Evolutionary conservation across 345 rosid species (phyloP).

Genomic region (Arabis hirsuta): DNA sequence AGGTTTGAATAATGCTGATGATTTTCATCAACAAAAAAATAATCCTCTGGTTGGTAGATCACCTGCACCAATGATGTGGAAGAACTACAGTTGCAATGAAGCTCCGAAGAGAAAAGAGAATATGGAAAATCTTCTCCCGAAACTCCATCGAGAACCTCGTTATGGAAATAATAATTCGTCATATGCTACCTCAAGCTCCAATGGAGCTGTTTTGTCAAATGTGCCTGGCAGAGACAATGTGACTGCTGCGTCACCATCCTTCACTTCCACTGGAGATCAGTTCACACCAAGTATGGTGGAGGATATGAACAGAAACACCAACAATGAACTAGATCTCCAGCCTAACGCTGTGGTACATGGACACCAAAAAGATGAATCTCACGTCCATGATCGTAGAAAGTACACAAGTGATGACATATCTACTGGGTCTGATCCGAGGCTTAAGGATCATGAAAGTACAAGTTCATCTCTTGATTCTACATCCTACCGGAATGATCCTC

Average conservation of each 20-base stretch:
- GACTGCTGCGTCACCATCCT: slow-evolving; percentile 46
- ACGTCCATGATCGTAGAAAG: slow-evolving; percentile 55
- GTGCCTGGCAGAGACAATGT: slow-evolving; percentile 49
- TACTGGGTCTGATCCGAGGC: slow-evolving; percentile 54
- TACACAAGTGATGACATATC: slow-evolving; percentile 57
- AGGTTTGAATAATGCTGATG: slow-evolving; percentile 59
- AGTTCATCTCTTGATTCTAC: slow-evolving; percentile 65
- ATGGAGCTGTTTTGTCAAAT: slow-evolving; percentile 48
- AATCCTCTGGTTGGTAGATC: slow-evolving; percentile 63
- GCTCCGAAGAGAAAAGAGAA: slow-evolving; percentile 79
- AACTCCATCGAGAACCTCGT: slow-evolving; percentile 72
- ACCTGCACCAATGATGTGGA: slow-evolving; percentile 84
- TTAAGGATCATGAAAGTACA: slow-evolving; percentile 70
- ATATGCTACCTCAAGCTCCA: slow-evolving; percentile 55
- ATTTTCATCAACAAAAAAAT: slow-evolving; percentile 61
- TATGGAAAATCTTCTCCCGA: slow-evolving; percentile 70
- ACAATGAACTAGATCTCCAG: slow-evolving; percentile 47
- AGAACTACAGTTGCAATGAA: slow-evolving; percentile 82
- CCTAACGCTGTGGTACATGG: slow-evolving; percentile 44
- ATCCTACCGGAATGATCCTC: slow-evolving; percentile 57
- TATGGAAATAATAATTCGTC: slow-evolving; percentile 56
- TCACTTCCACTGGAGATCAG: slow-evolving; percentile 51
- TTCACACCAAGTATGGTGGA: slow-evolving; percentile 44
- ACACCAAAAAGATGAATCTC: slow-evolving; percentile 52
- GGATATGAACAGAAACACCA: slow-evolving; percentile 46